Base-by-base conservation (phyloP, 257 asterid species). In the Nicotiana sylvestris region DNA sequence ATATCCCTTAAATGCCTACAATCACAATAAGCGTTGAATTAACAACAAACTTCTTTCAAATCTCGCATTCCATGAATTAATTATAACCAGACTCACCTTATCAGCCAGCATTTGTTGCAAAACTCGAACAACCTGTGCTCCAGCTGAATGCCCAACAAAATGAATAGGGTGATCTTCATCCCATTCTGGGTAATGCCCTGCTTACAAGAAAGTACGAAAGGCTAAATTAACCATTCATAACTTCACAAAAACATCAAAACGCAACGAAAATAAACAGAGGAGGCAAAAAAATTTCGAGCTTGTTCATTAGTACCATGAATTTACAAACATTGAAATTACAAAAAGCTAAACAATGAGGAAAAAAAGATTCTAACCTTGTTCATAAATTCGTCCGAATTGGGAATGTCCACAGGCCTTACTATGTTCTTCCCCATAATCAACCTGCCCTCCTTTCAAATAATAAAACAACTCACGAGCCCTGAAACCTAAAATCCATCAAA, bases 31-130 rank as follows among this genome's bases (percentile, higher is more conserved):
- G 6, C 69, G 58, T 16, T 51, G 17, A 72, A 12, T 78, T 81
- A 82, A 70, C 39, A 68, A 62, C 13, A 21, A 30, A 68, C 53
- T 27, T 4, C 21, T 17, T 18, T 39, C 4, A 25, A 58, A 55
- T 57, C 79, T 77, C 18, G 39, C 69, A 51, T 35, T 57, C 17
- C 17, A 68, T 5, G 1, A 60, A 56, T 66, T 76, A 67, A 72
- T 25, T 11, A 57, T 56, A 65, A 77, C 27, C 30, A 76, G 21
- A 61, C 70, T 68, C 21, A 91, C 99, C 97, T 91, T 94, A 83
- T 92, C 98, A 25, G 95, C 98, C n/a, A 96, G 98, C 99, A 94
- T 94, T 91, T 94, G 98, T 86, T 96, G 99, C 91, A 96, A 87
- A 85, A 93, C 92, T 10, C 98, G 93, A 66, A 88, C 94, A 76